Conservation (phyloP, 441 rosid genomes). For the Metrosideros polymorpha region DNA sequence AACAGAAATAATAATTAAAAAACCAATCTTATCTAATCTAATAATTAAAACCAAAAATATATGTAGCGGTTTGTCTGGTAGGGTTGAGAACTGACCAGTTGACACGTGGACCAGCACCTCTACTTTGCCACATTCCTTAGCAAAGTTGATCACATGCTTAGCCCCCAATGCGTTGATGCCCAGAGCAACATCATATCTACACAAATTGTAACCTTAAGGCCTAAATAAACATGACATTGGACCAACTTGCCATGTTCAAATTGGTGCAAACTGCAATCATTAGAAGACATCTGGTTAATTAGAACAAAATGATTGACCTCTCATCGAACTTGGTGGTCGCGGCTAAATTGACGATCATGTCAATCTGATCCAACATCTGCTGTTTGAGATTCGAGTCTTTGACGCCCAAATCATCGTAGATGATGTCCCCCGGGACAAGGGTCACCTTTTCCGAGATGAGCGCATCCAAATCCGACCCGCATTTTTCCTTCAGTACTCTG, state of each 20-base stretch:
- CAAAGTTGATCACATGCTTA: constrained; percentile 24
- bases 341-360: constrained; percentile 21
- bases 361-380: constrained; percentile 13
- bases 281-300: neutral
- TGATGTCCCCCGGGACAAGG: constrained; percentile 18
- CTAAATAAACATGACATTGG: neutral
- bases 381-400: constrained; percentile 3
- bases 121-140: constrained; percentile 23
- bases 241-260: neutral
- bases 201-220: neutral
- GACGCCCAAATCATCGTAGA: constrained; percentile 17
- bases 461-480: constrained; percentile 5
- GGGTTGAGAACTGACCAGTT: constrained; percentile 23
- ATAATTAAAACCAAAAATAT: neutral
- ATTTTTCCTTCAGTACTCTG: constrained; percentile 9
- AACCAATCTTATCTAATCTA: neutral
- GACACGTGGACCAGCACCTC: constrained; percentile 36
- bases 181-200: constrained; percentile 29
- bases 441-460: constrained; percentile 12
- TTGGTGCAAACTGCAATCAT: neutral
- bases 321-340: constrained; percentile 24
- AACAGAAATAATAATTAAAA: neutral
- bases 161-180: constrained; percentile 33
- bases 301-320: constrained; percentile 5
- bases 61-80: neutral